Evolutionary conservation across 352 stramenopile species (phyloP).

Genomic region (Lagenidium giganteum): DNA sequence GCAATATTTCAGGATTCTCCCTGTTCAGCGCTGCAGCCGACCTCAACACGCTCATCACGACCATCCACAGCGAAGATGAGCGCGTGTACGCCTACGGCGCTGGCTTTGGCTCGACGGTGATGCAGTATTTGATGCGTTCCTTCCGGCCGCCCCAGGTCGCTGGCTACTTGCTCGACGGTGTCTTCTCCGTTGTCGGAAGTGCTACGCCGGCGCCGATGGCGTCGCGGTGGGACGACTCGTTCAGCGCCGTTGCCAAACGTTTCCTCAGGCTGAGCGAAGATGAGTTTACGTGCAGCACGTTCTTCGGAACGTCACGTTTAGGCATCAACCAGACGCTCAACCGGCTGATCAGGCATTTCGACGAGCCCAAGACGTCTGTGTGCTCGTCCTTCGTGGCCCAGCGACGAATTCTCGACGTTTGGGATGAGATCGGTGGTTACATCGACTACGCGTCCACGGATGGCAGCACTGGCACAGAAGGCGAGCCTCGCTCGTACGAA

Average conservation of each 20-base stretch:
- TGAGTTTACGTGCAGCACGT: slow-evolving; percentile 27
- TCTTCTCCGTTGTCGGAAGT: no score
- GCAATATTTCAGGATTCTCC: slow-evolving; percentile 47
- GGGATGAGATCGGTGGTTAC: no score
- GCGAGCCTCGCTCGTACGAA: no score
- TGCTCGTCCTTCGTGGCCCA: no score
- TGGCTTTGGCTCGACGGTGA: slow-evolving; percentile 56
- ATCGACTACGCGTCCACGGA: slow-evolving; percentile 26
- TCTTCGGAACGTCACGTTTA: no score
- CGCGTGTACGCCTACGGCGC: slow-evolving; percentile 60
- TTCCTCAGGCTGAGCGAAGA: slow-evolving; percentile 45
- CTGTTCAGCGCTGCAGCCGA: slow-evolving; percentile 59
- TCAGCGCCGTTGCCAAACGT: slow-evolving; percentile 28
- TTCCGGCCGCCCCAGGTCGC: slow-evolving; percentile 35
- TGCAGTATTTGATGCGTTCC: slow-evolving; percentile 58
- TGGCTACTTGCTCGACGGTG: slow-evolving; percentile 60
- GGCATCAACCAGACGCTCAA: slow-evolving; percentile 6
- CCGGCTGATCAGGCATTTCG: no score
- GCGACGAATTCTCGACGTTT: no score
- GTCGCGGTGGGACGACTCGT: slow-evolving; percentile 12
- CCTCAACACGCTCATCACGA: slow-evolving; percentile 44
- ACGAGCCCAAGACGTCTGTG: slow-evolving; percentile 1
- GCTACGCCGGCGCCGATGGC: slow-evolving; percentile 22
- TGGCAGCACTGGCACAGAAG: no score
- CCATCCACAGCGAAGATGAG: slow-evolving; percentile 12